Conservation (phyloP, 2,329 filamentous ascomycete species). For the Diaporthe sp. region DNA sequence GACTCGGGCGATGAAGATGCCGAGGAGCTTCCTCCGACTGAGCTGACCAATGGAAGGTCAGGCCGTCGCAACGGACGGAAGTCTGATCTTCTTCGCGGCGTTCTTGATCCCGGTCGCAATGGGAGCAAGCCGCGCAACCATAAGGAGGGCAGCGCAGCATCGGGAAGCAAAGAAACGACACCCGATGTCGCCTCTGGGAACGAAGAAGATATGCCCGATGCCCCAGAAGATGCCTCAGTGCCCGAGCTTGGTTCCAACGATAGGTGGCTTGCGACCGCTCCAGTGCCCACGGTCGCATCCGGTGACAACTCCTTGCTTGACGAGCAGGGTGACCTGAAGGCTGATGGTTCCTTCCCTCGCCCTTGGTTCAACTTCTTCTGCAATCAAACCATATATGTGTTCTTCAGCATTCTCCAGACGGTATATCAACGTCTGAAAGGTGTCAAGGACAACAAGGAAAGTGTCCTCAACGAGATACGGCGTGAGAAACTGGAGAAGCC, state of each 20-base stretch:
- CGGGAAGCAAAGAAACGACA: conserved; percentile 88
- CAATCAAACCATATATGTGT: conserved; percentile 93
- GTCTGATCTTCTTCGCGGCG: conserved; percentile 85
- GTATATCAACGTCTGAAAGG: conserved; percentile 87
- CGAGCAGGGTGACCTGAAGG: conserved; percentile 76
- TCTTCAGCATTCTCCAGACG: conserved; percentile 94
- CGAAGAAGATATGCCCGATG: conserved; percentile 81
- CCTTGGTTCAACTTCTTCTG: conserved; percentile 91
- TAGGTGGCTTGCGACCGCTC: conserved; percentile 74
- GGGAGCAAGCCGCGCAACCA: conserved; percentile 78
- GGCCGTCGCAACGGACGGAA: conserved; percentile 80
- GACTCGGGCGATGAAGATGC: conserved; percentile 82
- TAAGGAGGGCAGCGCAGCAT: conserved; percentile 84
- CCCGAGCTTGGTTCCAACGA: conserved; percentile 74
- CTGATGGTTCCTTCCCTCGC: conserved; percentile 84
- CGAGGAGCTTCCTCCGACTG: conserved; percentile 80
- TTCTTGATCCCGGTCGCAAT: conserved; percentile 83
- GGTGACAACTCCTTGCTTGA: conserved; percentile 69
- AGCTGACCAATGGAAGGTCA: conserved; percentile 77
- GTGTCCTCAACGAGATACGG: conserved; percentile 80
- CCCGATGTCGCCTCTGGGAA: conserved; percentile 84
- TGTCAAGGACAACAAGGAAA: conserved; percentile 83
- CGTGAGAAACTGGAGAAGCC: conserved; percentile 83
- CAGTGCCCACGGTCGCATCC: conserved; percentile 67
- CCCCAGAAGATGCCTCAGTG: conserved; percentile 67